These are phyloP conservation scores for Picea mariana DNA, from an alignment of 83 land plant species.

Conservation along the genomic window DNA sequence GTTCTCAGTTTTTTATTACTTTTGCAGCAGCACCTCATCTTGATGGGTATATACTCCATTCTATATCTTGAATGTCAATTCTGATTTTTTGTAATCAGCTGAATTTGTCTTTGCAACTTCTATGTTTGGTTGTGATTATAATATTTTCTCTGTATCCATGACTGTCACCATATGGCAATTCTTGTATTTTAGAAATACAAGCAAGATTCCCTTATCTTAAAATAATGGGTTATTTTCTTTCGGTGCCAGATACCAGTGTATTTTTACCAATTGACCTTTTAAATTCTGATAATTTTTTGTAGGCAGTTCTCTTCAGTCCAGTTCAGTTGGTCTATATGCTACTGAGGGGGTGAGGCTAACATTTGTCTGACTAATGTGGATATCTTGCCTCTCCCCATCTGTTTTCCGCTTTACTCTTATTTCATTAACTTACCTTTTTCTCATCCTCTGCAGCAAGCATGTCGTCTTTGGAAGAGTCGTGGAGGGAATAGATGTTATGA, in stretches of 20 bases:
- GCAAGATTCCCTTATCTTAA: background rate
- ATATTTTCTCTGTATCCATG: too few species aligned
- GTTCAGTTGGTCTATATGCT: conserved; percentile 11
- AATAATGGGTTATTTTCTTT: background rate
- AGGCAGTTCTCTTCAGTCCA: conserved; percentile 23
- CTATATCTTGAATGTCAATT: conserved; percentile 1
- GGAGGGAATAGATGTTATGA: conserved; percentile 71
- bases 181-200: background rate
- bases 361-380: conserved; percentile 27
- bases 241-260: background rate
- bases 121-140: too few species aligned
- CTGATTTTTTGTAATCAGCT: background rate
- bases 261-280: conserved; percentile 9
- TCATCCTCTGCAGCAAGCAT: conserved; percentile 71
- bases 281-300: conserved; percentile 44
- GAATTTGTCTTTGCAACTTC: too few species aligned
- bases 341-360: conserved; percentile 55
- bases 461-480: conserved; percentile 97
- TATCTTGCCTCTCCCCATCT: conserved; percentile 24
- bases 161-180: background rate
- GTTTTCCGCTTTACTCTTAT: background rate
- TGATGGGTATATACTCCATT: conserved; percentile 61
- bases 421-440: conserved; percentile 7
- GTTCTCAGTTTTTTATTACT: conserved; percentile 93
- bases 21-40: conserved; percentile 77